Evolutionary conservation across 345 rosid species (phyloP).

Genomic region (Conringia planisiliqua): DNA sequence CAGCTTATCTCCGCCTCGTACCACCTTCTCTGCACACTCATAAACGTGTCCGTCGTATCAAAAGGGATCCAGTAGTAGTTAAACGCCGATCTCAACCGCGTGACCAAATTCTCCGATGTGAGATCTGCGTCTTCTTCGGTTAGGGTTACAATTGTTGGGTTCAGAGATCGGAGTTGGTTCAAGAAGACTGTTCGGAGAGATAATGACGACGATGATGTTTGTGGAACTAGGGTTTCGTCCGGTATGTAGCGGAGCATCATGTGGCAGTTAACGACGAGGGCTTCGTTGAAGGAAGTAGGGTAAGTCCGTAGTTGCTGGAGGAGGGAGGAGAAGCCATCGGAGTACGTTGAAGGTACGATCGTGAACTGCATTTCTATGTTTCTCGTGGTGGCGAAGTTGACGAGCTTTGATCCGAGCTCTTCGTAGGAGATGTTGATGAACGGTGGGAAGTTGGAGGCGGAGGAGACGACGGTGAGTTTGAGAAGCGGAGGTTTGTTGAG

Average conservation of each 20-base stretch:
- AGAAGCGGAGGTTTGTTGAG: conserved; percentile 49
- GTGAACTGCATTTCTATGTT: conserved; percentile 60
- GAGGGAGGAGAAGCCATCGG: conserved; percentile 72
- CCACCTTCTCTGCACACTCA: conserved; percentile 74
- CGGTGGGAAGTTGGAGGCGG: conserved; percentile 44
- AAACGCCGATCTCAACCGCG: conserved; percentile 36
- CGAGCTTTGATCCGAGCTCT: conserved; percentile 65
- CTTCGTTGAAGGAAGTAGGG: conserved; percentile 54
- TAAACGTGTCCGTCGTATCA: conserved; percentile 75
- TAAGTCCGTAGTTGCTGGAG: conserved; percentile 59
- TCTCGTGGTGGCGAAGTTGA: conserved; percentile 73
- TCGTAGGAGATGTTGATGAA: conserved; percentile 62
- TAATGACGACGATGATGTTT: neutral
- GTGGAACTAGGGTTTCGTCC: conserved; percentile 49
- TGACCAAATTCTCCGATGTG: conserved; percentile 51
- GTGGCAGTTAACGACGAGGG: conserved; percentile 81
- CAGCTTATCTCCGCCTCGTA: conserved; percentile 76
- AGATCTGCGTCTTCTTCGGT: conserved; percentile 87
- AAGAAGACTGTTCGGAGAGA: conserved; percentile 52
- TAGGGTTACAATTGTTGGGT: conserved; percentile 63
- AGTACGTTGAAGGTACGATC: conserved; percentile 47
- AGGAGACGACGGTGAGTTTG: conserved; percentile 66
- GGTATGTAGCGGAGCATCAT: conserved; percentile 83
- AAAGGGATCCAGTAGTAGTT: conserved; percentile 92
- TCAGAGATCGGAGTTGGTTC: conserved; percentile 55